These are phyloP conservation scores for Durusdinium trenchii DNA, from an alignment of 73 alveolate species.

Conservation along the genomic window DNA sequence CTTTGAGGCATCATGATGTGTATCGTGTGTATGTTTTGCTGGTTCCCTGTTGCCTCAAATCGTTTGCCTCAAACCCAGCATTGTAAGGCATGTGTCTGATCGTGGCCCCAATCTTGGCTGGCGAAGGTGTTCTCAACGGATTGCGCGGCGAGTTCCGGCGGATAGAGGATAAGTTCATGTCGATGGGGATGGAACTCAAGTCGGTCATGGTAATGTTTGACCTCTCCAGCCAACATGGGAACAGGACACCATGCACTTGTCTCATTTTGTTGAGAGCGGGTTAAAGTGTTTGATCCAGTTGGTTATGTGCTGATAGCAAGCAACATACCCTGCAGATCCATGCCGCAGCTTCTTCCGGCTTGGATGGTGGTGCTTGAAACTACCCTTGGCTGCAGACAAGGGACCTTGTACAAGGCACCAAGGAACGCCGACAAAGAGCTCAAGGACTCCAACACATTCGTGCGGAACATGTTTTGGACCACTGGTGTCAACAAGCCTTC, in stretches of 20 bases:
- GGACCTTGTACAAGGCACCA: not conserved
- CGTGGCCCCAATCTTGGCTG: not conserved
- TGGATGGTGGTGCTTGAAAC: not conserved
- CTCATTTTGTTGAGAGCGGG: not conserved
- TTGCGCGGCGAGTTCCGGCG: conserved; percentile 30
- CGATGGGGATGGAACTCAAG: not conserved
- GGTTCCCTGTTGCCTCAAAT: not conserved
- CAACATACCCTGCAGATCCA: not conserved
- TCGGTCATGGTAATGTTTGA: not conserved
- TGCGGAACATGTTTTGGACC: not conserved
- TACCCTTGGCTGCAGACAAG: not conserved
- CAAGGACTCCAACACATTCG: not conserved
- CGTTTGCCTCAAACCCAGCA: not conserved
- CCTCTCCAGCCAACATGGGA: not conserved
- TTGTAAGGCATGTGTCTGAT: conserved; percentile 3
- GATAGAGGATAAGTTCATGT: not conserved
- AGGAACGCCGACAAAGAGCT: not conserved
- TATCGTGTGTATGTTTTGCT: not conserved
- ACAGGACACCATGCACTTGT: not conserved
- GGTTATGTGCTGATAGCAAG: not conserved
- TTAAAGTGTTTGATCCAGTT: not conserved
- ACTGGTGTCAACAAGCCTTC: not conserved
- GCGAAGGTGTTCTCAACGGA: conserved; percentile 19
- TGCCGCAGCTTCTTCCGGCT: not conserved
- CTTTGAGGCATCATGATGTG: not conserved